A percentile compares a stretch with the other conserved stretches of the same genome.
Conservation (phyloP, 2,329 filamentous ascomycete genomes). For the Aspergillus puulaauensis region DNA sequence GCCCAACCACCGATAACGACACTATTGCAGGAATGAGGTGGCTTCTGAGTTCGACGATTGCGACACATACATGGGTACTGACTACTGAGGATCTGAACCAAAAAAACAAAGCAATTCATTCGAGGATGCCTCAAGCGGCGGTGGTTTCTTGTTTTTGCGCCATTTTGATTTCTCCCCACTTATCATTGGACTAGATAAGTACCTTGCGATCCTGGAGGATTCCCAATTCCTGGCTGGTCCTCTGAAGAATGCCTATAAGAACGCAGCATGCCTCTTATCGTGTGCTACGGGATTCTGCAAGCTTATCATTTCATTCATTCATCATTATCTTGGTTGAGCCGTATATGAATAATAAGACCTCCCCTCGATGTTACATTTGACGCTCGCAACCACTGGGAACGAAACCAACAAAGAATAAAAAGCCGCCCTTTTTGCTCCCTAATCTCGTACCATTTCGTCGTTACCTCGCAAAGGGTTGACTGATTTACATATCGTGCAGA, state of each 20-base stretch:
- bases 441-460: neutral
- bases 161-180: neutral
- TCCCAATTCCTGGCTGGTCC: neutral
- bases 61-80: neutral
- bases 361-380: neutral
- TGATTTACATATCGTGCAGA: constrained; percentile 44
- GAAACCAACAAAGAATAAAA: neutral
- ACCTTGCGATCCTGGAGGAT: neutral
- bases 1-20: constrained; percentile 3
- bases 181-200: neutral
- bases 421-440: constrained; percentile 2
- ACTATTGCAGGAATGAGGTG: constrained; percentile 6
- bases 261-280: neutral
- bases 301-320: constrained; percentile 3
- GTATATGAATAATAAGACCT: neutral
- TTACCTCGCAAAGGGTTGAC: neutral
- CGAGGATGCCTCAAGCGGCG: too few relatives aligned
- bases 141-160: neutral
- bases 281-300: neutral
- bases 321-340: neutral
- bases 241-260: neutral
- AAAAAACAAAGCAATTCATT: neutral
- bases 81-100: too few relatives aligned
- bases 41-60: neutral
- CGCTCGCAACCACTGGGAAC: neutral